These are phyloP conservation scores for Eruca vesicaria DNA, from an alignment of 441 rosid species.

Conservation along the genomic window DNA sequence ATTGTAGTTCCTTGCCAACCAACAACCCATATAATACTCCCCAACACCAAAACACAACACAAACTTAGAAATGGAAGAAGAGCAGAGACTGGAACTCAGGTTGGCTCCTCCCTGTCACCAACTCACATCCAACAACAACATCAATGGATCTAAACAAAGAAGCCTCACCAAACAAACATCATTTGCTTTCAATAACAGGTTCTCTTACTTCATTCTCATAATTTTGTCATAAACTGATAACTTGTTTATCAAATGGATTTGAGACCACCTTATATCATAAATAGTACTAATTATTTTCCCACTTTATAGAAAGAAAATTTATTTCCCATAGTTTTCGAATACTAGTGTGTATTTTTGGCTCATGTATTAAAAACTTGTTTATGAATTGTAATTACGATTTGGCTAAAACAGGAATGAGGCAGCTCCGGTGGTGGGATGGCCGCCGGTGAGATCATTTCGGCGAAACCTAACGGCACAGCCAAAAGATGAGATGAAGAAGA, in stretches of 20 bases:
- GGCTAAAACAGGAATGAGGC: conserved; percentile 60
- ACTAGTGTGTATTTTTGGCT: too few relatives aligned
- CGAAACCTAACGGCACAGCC: conserved; percentile 55
- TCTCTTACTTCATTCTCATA: background rate
- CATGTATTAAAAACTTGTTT: too few relatives aligned
- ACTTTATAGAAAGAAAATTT: background rate
- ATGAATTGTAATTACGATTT: background rate
- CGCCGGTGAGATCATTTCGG: conserved; percentile 85
- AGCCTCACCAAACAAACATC: conserved; percentile 41
- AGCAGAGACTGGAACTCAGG: conserved; percentile 78
- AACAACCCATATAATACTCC: conserved; percentile 29
- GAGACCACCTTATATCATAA: background rate
- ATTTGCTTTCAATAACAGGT: conserved; percentile 49
- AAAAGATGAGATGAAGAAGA: conserved; percentile 40
- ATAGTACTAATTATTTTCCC: too few relatives aligned
- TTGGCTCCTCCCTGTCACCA: conserved; percentile 87
- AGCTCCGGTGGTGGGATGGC: conserved; percentile 96
- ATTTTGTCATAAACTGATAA: background rate
- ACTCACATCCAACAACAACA: conserved; percentile 20
- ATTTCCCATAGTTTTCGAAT: background rate
- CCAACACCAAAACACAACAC: conserved; percentile 13
- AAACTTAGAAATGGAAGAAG: conserved; percentile 45
- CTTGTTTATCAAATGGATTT: background rate
- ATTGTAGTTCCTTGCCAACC: conserved; percentile 25
- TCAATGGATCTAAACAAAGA: conserved; percentile 20